Evolutionary conservation across 2,329 filamentous ascomycete species (phyloP).

Genomic region (Claviceps humidiphila): DNA sequence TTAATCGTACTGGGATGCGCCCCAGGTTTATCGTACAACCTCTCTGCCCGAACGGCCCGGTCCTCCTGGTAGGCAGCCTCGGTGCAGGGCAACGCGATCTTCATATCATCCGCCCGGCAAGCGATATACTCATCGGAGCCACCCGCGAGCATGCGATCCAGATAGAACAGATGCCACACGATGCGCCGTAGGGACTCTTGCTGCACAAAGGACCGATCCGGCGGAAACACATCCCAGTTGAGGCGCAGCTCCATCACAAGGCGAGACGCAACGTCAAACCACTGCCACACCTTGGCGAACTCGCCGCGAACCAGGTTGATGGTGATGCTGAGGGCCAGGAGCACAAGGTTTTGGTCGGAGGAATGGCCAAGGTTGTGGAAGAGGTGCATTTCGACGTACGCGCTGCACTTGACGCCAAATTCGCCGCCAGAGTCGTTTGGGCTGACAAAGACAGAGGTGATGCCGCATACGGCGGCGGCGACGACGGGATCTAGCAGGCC

Average conservation of each 20-base stretch:
- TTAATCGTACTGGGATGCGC: conserved; percentile 14
- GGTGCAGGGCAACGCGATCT: conserved; percentile 22
- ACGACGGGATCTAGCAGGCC: conserved; percentile 21
- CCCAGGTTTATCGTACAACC: conserved; percentile 17
- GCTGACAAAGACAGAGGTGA: conserved; percentile 23
- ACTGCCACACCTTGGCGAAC: conserved; percentile 27
- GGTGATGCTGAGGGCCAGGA: conserved; percentile 22
- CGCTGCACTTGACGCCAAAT: conserved; percentile 24
- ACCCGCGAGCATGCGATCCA: conserved; percentile 25
- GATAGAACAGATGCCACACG: conserved; percentile 25
- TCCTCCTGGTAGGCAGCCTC: conserved; percentile 21
- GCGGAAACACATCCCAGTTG: conserved; percentile 24
- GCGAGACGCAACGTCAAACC: conserved; percentile 22
- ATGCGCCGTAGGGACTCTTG: conserved; percentile 24
- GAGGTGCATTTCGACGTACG: conserved; percentile 26
- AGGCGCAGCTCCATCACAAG: conserved; percentile 25
- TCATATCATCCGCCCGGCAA: conserved; percentile 24
- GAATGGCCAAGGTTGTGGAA: conserved; percentile 27
- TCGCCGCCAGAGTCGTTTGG: conserved; percentile 19
- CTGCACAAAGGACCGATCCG: conserved; percentile 18
- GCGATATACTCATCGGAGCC: conserved; percentile 28
- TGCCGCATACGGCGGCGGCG: conserved; percentile 25
- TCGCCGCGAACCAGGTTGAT: conserved; percentile 24
- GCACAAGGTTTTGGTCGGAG: conserved; percentile 19
- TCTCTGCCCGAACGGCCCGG: conserved; percentile 17